phyloP scores from a whole-genome alignment of 805 yeast species.

The Wickerhamiella parazyma region DNA sequence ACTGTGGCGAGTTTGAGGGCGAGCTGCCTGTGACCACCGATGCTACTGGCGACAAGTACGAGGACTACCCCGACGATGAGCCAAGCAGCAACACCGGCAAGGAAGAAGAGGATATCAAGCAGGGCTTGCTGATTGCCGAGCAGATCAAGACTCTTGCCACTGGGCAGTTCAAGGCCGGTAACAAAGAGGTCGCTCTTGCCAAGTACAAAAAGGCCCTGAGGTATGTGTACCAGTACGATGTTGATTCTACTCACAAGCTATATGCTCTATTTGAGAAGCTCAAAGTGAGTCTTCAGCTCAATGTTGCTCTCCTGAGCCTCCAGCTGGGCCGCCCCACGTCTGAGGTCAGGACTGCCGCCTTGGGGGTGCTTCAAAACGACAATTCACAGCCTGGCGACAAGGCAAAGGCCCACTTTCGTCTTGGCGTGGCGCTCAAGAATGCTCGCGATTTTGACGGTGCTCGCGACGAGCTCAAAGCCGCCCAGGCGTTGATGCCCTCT shows the following conservation, averaged over 20 bases:
- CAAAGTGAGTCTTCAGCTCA: constrained; percentile 52
- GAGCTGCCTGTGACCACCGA: constrained; percentile 37
- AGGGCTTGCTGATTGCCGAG: constrained; percentile 50
- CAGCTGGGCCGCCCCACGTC: constrained; percentile 40
- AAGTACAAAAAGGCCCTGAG: constrained; percentile 64
- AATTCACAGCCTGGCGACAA: constrained; percentile 45
- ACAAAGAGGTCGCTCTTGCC: constrained; percentile 39
- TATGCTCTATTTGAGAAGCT: constrained; percentile 36
- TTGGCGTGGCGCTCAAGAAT: constrained; percentile 58
- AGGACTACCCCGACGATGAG: constrained; percentile 64
- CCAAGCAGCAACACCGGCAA: constrained; percentile 39
- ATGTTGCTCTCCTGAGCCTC: constrained; percentile 60
- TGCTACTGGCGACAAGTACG: constrained; percentile 76
- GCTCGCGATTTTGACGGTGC: constrained; percentile 62
- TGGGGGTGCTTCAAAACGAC: constrained; percentile 51
- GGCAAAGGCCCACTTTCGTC: constrained; percentile 78
- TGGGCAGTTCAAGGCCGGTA: constrained; percentile 51
- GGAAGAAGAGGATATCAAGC: constrained; percentile 34
- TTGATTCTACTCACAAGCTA: constrained; percentile 35
- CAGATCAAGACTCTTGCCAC: constrained; percentile 70
- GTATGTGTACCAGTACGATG: constrained; percentile 60
- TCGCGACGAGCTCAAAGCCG: constrained; percentile 47
- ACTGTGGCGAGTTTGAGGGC: constrained; percentile 56
- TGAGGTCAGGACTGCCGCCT: constrained; percentile 44
- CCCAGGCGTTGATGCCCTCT: constrained; percentile 47